Percentiles rank a stretch among this genome's conserved stretches.
These are phyloP conservation scores for Candida fluviatilis DNA, from an alignment of 805 yeast genomes.

Conservation along the genomic window DNA sequence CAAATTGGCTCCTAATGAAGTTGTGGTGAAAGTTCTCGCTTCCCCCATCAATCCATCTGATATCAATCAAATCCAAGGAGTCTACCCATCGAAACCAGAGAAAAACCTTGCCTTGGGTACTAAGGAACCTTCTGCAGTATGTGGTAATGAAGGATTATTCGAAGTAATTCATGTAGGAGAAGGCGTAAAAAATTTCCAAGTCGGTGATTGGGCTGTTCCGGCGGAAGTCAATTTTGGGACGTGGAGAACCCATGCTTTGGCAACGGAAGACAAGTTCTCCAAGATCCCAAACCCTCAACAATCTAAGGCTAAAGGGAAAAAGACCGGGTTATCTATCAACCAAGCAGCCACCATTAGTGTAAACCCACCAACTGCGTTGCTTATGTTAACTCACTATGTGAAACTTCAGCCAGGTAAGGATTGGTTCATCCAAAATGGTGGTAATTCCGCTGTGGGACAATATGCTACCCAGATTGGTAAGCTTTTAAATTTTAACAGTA, in stretches of 20 bases:
- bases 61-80: slow-evolving; percentile 45
- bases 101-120: slow-evolving; percentile 54
- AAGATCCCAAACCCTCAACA: slow-evolving; percentile 53
- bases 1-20: slow-evolving; percentile 33
- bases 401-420: slow-evolving; percentile 59
- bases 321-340: slow-evolving; percentile 30
- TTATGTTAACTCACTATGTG: slow-evolving; percentile 72
- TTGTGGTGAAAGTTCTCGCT: slow-evolving; percentile 34
- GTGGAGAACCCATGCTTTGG: slow-evolving; percentile 71
- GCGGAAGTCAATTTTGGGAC: slow-evolving; percentile 78
- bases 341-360: slow-evolving; percentile 89
- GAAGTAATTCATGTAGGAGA: slow-evolving; percentile 70
- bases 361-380: slow-evolving; percentile 89
- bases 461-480: slow-evolving; percentile 86
- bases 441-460: slow-evolving; percentile 91
- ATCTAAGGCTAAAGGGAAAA: slow-evolving; percentile 34
- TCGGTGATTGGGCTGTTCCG: slow-evolving; percentile 91
- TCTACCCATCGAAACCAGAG: slow-evolving; percentile 44
- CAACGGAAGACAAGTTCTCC: slow-evolving; percentile 49
- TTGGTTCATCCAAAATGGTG: slow-evolving; percentile 96
- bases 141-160: slow-evolving; percentile 96
- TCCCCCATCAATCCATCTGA: slow-evolving; percentile 44
- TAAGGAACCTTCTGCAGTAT: slow-evolving; percentile 63
- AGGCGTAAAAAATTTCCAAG: slow-evolving; percentile 40
- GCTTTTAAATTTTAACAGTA: slow-evolving; percentile 72